Percentiles rank a stretch among this genome's conserved stretches.
Evolutionary conservation across 1,284 basidiomycete genomes (phyloP).

Genomic region (Trichosporon sp.): DNA sequence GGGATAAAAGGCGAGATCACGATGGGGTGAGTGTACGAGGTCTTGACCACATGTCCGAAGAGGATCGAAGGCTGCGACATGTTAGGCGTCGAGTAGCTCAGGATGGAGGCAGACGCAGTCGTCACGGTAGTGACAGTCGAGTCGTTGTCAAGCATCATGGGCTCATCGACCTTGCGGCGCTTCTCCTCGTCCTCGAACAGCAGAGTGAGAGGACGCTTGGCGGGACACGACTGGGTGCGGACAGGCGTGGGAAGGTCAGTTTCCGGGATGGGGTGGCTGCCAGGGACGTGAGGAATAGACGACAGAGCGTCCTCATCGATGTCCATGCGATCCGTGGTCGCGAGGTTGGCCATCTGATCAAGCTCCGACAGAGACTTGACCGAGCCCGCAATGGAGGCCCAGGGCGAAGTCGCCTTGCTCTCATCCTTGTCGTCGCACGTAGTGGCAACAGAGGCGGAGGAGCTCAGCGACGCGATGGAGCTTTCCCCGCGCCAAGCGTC

Average conservation of each 20-base stretch:
- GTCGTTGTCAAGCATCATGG: conserved; percentile 33
- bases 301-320: conserved; percentile 22
- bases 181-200: conserved; percentile 38
- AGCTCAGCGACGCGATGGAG: conserved; percentile 15
- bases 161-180: conserved; percentile 37
- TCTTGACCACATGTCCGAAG: conserved; percentile 53
- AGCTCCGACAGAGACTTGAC: conserved; percentile 26
- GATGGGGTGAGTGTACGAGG: conserved; percentile 75
- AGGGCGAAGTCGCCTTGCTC: conserved; percentile 17
- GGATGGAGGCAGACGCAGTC: conserved; percentile 75
- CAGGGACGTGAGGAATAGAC: conserved; percentile 9
- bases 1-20: conserved; percentile 56
- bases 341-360: conserved; percentile 27
- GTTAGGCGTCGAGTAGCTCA: conserved; percentile 32
- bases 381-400: conserved; percentile 15
- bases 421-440: conserved; percentile 16
- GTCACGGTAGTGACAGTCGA: conserved; percentile 48
- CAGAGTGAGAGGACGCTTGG: conserved; percentile 28
- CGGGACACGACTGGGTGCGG: conserved; percentile 37
- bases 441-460: conserved; percentile 12
- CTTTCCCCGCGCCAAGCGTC: conserved; percentile 18
- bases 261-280: background rate
- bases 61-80: background rate
- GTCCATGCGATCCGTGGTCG: conserved; percentile 33
- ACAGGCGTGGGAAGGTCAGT: conserved; percentile 6